Percentiles rank a stretch among this genome's conserved stretches.
Conservation (phyloP, 352 stramenopile genomes). For the Globisporangium paddicum region DNA sequence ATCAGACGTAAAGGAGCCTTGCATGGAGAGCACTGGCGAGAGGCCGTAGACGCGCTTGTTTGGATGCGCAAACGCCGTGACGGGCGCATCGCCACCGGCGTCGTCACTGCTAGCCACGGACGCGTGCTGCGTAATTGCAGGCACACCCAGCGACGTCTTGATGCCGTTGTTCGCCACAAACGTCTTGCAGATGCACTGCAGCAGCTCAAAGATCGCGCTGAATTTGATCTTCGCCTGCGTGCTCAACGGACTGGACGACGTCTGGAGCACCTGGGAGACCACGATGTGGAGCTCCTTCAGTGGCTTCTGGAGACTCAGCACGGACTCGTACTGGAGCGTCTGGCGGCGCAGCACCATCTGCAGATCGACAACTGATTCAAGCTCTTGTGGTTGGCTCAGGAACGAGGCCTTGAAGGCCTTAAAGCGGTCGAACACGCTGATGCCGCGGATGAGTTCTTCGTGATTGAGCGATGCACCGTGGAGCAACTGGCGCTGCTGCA, state of each 20-base stretch:
- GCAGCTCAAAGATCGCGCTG: slow-evolving; percentile 25
- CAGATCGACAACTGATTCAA: background rate
- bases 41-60: slow-evolving; percentile 59
- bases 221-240: slow-evolving; percentile 12
- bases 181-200: slow-evolving; percentile 25
- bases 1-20: background rate
- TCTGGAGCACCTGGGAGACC: slow-evolving; percentile 42
- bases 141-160: slow-evolving; percentile 40
- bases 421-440: slow-evolving; percentile 50
- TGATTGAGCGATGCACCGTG: slow-evolving; percentile 64
- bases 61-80: slow-evolving; percentile 53
- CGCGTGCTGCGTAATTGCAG: slow-evolving; percentile 44
- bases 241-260: slow-evolving; percentile 12
- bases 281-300: slow-evolving; percentile 68
- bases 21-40: slow-evolving; percentile 38
- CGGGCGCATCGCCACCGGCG: slow-evolving; percentile 27
- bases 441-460: slow-evolving; percentile 51
- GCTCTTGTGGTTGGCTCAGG: slow-evolving; percentile 7
- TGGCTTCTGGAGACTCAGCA: slow-evolving; percentile 36
- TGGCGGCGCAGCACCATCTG: background rate
- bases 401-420: slow-evolving; percentile 30
- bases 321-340: slow-evolving; percentile 6
- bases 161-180: slow-evolving; percentile 23
- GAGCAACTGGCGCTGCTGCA: slow-evolving; percentile 86
- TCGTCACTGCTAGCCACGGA: slow-evolving; percentile 43